Percentiles rank a stretch among this genome's conserved stretches.
These are phyloP conservation scores for Jimgerdemannia flammicorona DNA, from an alignment of 192 early-diverging fungal species.

Conservation along the genomic window DNA sequence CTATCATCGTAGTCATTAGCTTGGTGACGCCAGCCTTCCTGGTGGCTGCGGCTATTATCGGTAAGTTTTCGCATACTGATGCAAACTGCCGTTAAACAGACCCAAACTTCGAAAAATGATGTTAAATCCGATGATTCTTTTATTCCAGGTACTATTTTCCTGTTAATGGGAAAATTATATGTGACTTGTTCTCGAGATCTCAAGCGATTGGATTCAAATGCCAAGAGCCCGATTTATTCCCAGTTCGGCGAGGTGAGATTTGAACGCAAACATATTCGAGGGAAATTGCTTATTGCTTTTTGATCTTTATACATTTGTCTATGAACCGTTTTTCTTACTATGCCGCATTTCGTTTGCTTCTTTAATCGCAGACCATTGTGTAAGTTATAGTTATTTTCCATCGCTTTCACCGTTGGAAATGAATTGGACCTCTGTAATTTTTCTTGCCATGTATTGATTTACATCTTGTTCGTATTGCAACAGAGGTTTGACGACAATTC, in stretches of 20 bases:
- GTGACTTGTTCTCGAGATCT: constrained; percentile 79
- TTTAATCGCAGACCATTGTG: constrained; percentile 47
- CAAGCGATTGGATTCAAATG: constrained; percentile 81
- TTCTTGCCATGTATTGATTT: no score
- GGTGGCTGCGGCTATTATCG: constrained; percentile 39
- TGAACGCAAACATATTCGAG: not conserved
- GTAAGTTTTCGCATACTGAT: not conserved
- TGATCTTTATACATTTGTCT: not conserved
- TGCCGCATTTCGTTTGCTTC: constrained; percentile 48
- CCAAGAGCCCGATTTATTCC: constrained; percentile 73
- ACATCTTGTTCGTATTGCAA: constrained; percentile 17
- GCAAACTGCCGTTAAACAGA: not conserved
- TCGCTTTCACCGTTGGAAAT: no score
- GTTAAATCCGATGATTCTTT: not conserved
- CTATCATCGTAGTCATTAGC: constrained; percentile 52
- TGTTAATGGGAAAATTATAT: constrained; percentile 49
- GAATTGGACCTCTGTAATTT: no score
- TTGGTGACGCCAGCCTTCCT: constrained; percentile 62
- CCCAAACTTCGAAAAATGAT: not conserved
- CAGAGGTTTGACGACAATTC: constrained; percentile 70
- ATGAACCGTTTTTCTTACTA: constrained; percentile 42
- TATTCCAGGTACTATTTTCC: constrained; percentile 10
- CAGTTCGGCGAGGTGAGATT: constrained; percentile 47
- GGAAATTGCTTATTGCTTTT: no score
- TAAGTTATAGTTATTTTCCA: constrained; percentile 18